Percentiles rank a stretch among this genome's conserved stretches.
These are phyloP conservation scores for Lachnellula cervina DNA, from an alignment of 2,329 filamentous ascomycete genomes.

Conservation along the genomic window DNA sequence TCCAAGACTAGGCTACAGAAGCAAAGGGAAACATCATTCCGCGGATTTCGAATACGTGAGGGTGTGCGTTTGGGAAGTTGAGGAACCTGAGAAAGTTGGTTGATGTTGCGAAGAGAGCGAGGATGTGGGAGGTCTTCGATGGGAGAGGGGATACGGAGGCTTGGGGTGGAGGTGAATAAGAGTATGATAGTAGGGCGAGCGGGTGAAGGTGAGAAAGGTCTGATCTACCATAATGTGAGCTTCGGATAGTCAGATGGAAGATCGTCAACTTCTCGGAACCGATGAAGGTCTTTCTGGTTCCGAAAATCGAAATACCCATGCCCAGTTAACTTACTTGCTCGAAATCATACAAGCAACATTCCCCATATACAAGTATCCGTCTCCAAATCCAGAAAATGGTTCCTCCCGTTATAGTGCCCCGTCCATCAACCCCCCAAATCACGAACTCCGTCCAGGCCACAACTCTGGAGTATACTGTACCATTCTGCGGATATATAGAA, in stretches of 20 bases:
- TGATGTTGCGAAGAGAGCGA: constrained; percentile 19
- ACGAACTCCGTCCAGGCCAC: no score
- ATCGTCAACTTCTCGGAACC: not conserved
- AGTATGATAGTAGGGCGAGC: not conserved
- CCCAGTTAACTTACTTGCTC: no score
- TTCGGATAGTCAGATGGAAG: not conserved
- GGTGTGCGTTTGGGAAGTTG: constrained; percentile 16
- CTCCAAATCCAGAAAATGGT: no score
- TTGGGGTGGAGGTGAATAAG: not conserved
- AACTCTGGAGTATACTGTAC: not conserved
- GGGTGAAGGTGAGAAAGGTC: constrained; percentile 4
- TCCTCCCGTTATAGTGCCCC: no score
- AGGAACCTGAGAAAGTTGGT: constrained; percentile 13
- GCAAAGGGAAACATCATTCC: not conserved
- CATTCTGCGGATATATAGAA: not conserved
- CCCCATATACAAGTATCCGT: no score
- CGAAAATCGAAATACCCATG: no score
- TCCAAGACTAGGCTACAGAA: not conserved
- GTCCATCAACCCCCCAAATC: no score
- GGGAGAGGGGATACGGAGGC: constrained; percentile 10
- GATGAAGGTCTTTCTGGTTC: not conserved
- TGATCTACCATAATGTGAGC: not conserved
- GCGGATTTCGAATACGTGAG: constrained; percentile 14
- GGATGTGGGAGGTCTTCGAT: constrained; percentile 22
- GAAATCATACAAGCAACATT: no score